phyloP scores from a whole-genome alignment of 1,284 basidiomycete species.

The Trametes pubescens region DNA sequence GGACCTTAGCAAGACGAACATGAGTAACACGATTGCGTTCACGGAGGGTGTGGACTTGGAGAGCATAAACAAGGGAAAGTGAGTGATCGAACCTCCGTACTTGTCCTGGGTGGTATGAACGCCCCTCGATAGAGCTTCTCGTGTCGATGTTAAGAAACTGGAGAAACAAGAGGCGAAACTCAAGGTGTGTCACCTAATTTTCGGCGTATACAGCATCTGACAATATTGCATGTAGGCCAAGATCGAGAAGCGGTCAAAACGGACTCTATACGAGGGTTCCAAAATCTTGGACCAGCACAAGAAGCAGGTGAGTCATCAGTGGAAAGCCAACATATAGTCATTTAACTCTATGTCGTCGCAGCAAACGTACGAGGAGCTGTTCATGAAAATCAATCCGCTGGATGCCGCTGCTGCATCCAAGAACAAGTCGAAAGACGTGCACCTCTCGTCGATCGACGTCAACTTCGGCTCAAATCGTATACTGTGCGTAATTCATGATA shows the following conservation, averaged over 20 bases:
- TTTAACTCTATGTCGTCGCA: constrained; percentile 43
- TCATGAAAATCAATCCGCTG: constrained; percentile 99
- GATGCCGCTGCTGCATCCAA: constrained; percentile 83
- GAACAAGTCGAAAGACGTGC: constrained; percentile 97
- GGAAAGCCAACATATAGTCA: not conserved
- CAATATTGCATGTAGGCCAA: constrained; percentile 69
- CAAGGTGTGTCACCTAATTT: constrained; percentile 55
- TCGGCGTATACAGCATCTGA: not conserved
- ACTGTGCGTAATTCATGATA: constrained; percentile 59
- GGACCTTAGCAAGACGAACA: constrained; percentile 90
- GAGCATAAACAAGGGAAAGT: constrained; percentile 94
- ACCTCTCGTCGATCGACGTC: constrained; percentile 95
- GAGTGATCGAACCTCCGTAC: constrained; percentile 44
- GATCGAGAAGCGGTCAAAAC: constrained; percentile 91
- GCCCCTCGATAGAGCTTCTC: constrained; percentile 72
- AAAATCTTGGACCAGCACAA: constrained; percentile 94
- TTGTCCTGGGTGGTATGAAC: not conserved
- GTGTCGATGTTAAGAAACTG: constrained; percentile 97
- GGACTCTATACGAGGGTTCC: constrained; percentile 93
- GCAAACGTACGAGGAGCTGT: constrained; percentile 98
- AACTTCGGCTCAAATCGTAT: constrained; percentile 95
- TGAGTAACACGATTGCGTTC: constrained; percentile 87
- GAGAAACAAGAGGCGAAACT: constrained; percentile 99
- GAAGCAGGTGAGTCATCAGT: constrained; percentile 70
- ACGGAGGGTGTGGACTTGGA: constrained; percentile 92